phyloP scores from a whole-genome alignment of 2,329 filamentous ascomycete species.

The Zalaria sp. region DNA sequence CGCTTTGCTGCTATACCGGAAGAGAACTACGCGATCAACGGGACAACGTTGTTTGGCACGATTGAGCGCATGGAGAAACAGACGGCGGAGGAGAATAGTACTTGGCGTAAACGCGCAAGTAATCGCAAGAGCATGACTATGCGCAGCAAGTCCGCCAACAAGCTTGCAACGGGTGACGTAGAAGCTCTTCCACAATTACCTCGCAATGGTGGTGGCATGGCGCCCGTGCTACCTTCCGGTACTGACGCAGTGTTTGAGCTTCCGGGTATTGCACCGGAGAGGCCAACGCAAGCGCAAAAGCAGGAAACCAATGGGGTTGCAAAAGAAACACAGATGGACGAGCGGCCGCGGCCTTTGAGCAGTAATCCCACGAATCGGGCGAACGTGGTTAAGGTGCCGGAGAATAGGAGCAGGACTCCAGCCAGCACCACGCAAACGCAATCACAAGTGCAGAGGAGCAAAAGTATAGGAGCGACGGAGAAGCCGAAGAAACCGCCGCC shows the following conservation, averaged over 20 bases:
- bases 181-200: conserved; percentile 4
- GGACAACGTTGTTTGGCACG: conserved; percentile 54
- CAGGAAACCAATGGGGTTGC: not conserved
- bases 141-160: conserved; percentile 6
- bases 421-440: not conserved
- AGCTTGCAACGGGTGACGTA: not conserved
- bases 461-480: not conserved
- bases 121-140: conserved; percentile 13
- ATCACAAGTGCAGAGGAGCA: not conserved
- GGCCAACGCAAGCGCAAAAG: not conserved
- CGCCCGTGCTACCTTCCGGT: not conserved
- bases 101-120: conserved; percentile 25
- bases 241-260: not conserved
- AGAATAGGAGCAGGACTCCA: conserved; percentile 1
- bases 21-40: conserved; percentile 57
- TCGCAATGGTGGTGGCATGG: not conserved
- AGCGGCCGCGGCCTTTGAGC: not conserved
- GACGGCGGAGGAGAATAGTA: conserved; percentile 25
- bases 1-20: conserved; percentile 57
- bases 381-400: not conserved
- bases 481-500: conserved; percentile 11
- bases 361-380: not conserved
- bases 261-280: not conserved
- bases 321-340: not conserved
- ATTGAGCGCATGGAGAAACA: conserved; percentile 44